Evolutionary conservation across 495 filamentous ascomycete genomes (phyloP).

Genomic region (Annulohypoxylon moriforme): DNA sequence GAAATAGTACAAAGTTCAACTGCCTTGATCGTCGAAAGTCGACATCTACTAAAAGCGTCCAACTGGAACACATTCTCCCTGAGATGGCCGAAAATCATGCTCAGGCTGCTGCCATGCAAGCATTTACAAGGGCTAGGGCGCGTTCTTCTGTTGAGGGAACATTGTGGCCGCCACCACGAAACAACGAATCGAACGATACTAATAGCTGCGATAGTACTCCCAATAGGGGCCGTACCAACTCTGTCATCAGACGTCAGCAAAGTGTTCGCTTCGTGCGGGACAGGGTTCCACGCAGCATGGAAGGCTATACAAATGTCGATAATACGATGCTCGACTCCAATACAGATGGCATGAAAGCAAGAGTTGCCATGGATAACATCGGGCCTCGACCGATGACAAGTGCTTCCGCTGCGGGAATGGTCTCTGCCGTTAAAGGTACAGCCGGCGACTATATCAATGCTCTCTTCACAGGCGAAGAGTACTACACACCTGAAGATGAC

Average conservation of each 20-base stretch:
- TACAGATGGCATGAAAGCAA: background rate
- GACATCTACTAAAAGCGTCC: slow-evolving; percentile 64
- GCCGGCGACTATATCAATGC: slow-evolving; percentile 53
- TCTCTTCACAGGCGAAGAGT: slow-evolving; percentile 55
- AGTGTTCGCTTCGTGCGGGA: slow-evolving; percentile 68
- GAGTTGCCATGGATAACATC: background rate
- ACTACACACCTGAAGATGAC: slow-evolving; percentile 69
- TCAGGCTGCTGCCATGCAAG: slow-evolving; percentile 72
- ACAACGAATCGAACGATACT: slow-evolving; percentile 7
- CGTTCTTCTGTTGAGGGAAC: slow-evolving; percentile 46
- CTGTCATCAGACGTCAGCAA: slow-evolving; percentile 53
- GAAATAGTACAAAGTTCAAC: slow-evolving; percentile 50
- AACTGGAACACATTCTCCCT: slow-evolving; percentile 63
- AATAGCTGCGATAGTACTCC: slow-evolving; percentile 7
- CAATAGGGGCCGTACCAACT: slow-evolving; percentile 10
- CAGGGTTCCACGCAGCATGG: background rate
- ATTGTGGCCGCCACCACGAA: slow-evolving; percentile 48
- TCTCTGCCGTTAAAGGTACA: slow-evolving; percentile 47
- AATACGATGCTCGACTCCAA: background rate
- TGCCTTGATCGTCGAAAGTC: slow-evolving; percentile 72
- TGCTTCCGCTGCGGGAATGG: slow-evolving; percentile 51
- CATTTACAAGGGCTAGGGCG: slow-evolving; percentile 69
- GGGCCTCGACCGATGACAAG: slow-evolving; percentile 43
- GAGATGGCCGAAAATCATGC: slow-evolving; percentile 70
- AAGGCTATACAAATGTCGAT: background rate